Evolutionary conservation across 345 rosid species (phyloP).

Genomic region (Dimocarpus longan): DNA sequence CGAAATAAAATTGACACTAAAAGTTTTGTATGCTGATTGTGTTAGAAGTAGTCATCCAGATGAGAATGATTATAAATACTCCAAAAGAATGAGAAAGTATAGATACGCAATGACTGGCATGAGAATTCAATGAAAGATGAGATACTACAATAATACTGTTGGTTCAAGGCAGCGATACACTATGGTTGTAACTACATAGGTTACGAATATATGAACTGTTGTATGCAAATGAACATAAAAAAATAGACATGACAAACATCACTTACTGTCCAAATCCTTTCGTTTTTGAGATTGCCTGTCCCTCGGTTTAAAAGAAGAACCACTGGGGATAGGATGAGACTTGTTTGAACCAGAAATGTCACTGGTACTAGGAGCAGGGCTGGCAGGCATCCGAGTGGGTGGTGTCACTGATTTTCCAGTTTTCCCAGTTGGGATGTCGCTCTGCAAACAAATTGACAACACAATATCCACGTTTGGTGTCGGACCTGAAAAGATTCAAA

Average conservation of each 20-base stretch:
- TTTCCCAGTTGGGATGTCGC: constrained; percentile 54
- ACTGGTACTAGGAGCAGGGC: constrained; percentile 57
- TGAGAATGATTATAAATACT: not conserved
- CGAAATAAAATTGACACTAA: not conserved
- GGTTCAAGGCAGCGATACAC: no score
- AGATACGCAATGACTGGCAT: no score
- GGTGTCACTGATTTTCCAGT: constrained; percentile 42
- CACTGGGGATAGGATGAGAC: constrained; percentile 48
- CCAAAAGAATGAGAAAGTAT: not conserved
- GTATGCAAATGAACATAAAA: not conserved
- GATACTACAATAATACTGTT: not conserved
- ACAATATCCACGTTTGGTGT: constrained; percentile 77
- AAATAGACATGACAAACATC: not conserved
- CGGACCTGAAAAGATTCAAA: constrained; percentile 59
- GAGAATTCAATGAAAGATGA: not conserved
- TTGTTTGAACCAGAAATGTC: constrained; percentile 72
- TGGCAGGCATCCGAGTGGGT: constrained; percentile 34
- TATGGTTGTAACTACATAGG: not conserved
- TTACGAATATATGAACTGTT: not conserved
- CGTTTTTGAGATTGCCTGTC: constrained; percentile 67
- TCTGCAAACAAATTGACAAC: constrained; percentile 85
- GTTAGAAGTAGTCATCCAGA: not conserved
- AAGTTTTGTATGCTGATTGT: not conserved
- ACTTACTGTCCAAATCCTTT: constrained; percentile 63
- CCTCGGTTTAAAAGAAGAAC: constrained; percentile 67